A percentile compares a stretch with the other conserved stretches of the same genome.
These are phyloP conservation scores for Talaromyces sp. DNA, from an alignment of 2,329 filamentous ascomycete genomes.

Conservation along the genomic window DNA sequence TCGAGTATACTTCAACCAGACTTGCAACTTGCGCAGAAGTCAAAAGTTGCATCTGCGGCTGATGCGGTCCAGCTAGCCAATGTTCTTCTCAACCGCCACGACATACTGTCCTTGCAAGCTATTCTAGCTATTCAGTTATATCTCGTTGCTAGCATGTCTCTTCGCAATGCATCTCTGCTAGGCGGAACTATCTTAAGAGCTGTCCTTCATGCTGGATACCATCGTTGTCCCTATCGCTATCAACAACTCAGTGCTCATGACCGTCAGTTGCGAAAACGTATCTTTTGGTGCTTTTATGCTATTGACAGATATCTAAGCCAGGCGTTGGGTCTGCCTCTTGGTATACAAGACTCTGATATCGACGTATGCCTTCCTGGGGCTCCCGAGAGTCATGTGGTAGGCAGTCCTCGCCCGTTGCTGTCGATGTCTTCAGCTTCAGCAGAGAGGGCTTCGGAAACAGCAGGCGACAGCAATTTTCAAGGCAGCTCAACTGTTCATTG, in stretches of 20 bases:
- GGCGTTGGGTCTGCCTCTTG: conserved; percentile 36
- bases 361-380: conserved; percentile 44
- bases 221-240: conserved; percentile 50
- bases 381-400: conserved; percentile 37
- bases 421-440: neutral
- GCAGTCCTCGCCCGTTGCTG: conserved; percentile 1
- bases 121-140: conserved; percentile 47
- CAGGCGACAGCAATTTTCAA: neutral
- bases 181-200: conserved; percentile 45
- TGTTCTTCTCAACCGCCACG: conserved; percentile 38
- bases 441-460: neutral
- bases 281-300: conserved; percentile 41
- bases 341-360: conserved; percentile 40
- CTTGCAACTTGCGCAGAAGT: conserved; percentile 29
- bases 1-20: conserved; percentile 34
- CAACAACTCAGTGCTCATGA: conserved; percentile 40
- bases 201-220: conserved; percentile 48
- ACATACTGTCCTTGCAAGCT: conserved; percentile 46
- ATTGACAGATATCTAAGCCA: conserved; percentile 40
- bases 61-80: conserved; percentile 36
- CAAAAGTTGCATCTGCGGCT: conserved; percentile 35
- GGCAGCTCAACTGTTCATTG: neutral
- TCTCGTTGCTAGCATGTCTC: conserved; percentile 45
- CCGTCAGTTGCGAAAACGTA: conserved; percentile 37
- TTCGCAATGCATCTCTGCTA: conserved; percentile 46